These are phyloP conservation scores for Aspergillus eucalypticola DNA, from an alignment of 2,329 filamentous ascomycete genomes.

Conservation along the genomic window DNA sequence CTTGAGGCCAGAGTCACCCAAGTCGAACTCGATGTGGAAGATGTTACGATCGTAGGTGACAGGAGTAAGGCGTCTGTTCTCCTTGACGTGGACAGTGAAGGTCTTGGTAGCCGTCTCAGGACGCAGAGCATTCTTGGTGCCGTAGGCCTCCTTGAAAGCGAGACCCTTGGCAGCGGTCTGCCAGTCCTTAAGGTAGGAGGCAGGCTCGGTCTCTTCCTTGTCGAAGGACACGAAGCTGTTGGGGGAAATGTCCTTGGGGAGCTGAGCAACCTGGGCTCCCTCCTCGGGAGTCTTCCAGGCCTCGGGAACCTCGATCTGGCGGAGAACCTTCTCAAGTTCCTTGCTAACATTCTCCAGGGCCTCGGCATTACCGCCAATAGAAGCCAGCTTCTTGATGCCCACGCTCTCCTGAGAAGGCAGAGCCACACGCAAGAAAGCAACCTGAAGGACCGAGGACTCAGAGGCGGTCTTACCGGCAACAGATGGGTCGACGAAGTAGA, in stretches of 20 bases:
- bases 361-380: slow-evolving; percentile 61
- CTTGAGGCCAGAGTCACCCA: slow-evolving; percentile 84
- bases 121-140: slow-evolving; percentile 70
- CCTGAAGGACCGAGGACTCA: slow-evolving; percentile 69
- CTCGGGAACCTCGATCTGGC: slow-evolving; percentile 72
- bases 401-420: slow-evolving; percentile 65
- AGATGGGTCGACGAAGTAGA: slow-evolving; percentile 75
- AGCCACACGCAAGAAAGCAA: slow-evolving; percentile 79
- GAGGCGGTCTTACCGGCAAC: slow-evolving; percentile 67
- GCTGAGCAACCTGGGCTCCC: slow-evolving; percentile 39
- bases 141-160: slow-evolving; percentile 91
- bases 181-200: slow-evolving; percentile 72
- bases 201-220: slow-evolving; percentile 70
- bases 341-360: slow-evolving; percentile 61
- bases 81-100: slow-evolving; percentile 83
- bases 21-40: slow-evolving; percentile 99
- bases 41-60: slow-evolving; percentile 93
- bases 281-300: slow-evolving; percentile 73
- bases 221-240: slow-evolving; percentile 83
- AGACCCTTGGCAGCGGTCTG: slow-evolving; percentile 82
- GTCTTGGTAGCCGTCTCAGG: slow-evolving; percentile 88
- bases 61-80: slow-evolving; percentile 91
- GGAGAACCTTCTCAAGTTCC: slow-evolving; percentile 68
- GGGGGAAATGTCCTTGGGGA: slow-evolving; percentile 66
- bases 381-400: slow-evolving; percentile 66